Evolutionary conservation across 2,329 filamentous ascomycete species (phyloP), one percentile per base, ranked within the genome.

Genomic region (Cercospora janseana): DNA sequence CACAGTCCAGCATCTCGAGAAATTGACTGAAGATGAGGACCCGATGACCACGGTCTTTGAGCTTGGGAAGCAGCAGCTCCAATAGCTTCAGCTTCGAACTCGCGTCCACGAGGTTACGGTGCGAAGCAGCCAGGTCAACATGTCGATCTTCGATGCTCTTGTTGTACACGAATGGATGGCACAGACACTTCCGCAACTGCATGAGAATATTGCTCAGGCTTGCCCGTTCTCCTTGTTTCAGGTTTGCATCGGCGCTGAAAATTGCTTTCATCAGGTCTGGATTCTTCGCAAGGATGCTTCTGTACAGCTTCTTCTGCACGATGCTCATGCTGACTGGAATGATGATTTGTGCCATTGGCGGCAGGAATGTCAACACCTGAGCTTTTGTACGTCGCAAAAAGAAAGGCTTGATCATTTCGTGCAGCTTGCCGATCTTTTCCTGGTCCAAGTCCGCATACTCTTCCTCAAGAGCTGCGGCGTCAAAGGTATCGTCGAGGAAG

Each of bases 21-120:
- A 97, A 98, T 65, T 98, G 93, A 65, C 90, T 96, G 71, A 98
- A 98, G 26, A 98, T 87, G 15, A 98, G 75, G 0, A 97, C 91
- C 3, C 93, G 82, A 66, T 98, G 91, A 0, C 92, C 92, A 18
- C 86, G 81, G 62, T 89, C 85, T 60, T 85, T 81, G 0, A 98
- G 78, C 68, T 91, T 95, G 0, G 92, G 91, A 2, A 98, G 77
- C 77, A 98, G 87, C 7, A 90, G 71, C 58, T 92, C 83, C 1
- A 98, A 74, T 4, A 98, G 74, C 52, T 92, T 79, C 4, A 98
- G 79, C 69, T 98, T 98, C 1, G 88, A 82, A 4, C 90, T 94
- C 0, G 94, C 94, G 62, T 95, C 91, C 1, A 98, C 81, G 2
- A 98, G 77, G 63, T 95, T 95, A 20, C 83, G 82, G 63, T 91